These are phyloP conservation scores for Pseudogymnoascus sp. DNA, from an alignment of 2,329 filamentous ascomycete species.

Conservation along the genomic window DNA sequence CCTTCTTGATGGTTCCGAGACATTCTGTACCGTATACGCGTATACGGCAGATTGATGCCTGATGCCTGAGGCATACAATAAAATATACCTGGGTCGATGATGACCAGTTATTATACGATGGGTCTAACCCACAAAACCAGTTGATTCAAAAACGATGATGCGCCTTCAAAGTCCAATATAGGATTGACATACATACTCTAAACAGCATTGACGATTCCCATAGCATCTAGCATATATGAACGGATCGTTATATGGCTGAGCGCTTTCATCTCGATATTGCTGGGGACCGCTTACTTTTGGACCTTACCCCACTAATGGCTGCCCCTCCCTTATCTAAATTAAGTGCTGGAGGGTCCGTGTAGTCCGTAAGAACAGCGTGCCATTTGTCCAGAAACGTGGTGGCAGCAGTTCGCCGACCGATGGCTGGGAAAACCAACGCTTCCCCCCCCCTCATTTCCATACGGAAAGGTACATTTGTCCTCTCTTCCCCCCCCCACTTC, in stretches of 20 bases:
- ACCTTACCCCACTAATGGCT: constrained; percentile 3
- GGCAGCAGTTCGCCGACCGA: neutral
- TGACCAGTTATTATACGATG: neutral
- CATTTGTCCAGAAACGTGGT: constrained; percentile 7
- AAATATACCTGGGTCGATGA: constrained; percentile 1
- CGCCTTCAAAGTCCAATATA: neutral
- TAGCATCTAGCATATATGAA: neutral
- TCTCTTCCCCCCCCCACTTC: neutral
- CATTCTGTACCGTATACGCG: neutral
- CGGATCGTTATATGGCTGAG: neutral
- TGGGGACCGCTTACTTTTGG: neutral
- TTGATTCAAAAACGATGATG: neutral
- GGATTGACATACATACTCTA: neutral
- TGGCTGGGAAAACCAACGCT: neutral
- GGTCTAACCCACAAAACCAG: neutral
- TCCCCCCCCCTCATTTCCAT: neutral
- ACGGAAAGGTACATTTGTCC: constrained; percentile 1
- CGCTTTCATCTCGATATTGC: constrained; percentile 2
- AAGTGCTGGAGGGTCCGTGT: constrained; percentile 5
- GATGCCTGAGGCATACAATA: neutral
- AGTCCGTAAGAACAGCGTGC: constrained; percentile 5
- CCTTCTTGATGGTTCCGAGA: constrained; percentile 1
- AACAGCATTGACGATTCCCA: neutral
- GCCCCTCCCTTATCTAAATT: constrained; percentile 8
- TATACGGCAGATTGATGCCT: neutral